Evolutionary conservation across 1,284 basidiomycete genomes (phyloP).

Genomic region (Moniliella sp.): DNA sequence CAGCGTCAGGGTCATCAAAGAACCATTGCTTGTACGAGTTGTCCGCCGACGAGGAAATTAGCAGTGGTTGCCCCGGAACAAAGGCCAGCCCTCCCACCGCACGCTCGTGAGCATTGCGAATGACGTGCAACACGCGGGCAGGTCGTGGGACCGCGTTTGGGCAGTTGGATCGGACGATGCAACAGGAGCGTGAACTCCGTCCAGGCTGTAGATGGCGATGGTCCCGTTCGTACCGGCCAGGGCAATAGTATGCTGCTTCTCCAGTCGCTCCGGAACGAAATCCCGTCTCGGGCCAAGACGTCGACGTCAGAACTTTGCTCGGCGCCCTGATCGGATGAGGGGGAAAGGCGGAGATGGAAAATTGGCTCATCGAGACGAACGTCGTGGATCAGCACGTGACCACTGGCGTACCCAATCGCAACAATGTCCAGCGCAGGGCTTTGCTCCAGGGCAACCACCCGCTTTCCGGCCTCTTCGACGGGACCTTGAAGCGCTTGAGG

Average conservation of each 20-base stretch:
- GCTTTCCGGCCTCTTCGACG: not conserved
- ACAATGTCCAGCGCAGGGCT: slow-evolving; percentile 89
- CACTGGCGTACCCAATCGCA: slow-evolving; percentile 67
- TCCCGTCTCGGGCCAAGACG: slow-evolving; percentile 39
- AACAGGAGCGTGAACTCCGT: too few species aligned
- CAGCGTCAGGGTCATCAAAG: slow-evolving; percentile 61
- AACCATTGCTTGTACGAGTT: slow-evolving; percentile 55
- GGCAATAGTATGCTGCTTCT: slow-evolving; percentile 32
- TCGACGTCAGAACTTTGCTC: slow-evolving; percentile 2
- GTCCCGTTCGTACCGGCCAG: slow-evolving; percentile 21
- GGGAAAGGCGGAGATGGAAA: slow-evolving; percentile 10
- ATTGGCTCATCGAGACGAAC: slow-evolving; percentile 68
- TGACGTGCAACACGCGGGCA: slow-evolving; percentile 16
- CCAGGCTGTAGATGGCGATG: slow-evolving; percentile 27
- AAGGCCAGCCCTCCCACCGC: slow-evolving; percentile 22
- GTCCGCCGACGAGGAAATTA: slow-evolving; percentile 21
- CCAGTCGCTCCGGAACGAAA: slow-evolving; percentile 75
- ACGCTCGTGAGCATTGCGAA: slow-evolving; percentile 21
- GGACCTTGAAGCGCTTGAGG: not conserved
- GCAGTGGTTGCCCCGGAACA: slow-evolving; percentile 16
- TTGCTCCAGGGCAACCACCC: slow-evolving; percentile 44
- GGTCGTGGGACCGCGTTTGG: not conserved
- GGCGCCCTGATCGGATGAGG: slow-evolving; percentile 48
- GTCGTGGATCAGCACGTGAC: slow-evolving; percentile 70
- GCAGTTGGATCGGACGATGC: not conserved